These are phyloP conservation scores for Jamesozyma piceae DNA, from an alignment of 805 yeast genomes.

Conservation along the genomic window DNA sequence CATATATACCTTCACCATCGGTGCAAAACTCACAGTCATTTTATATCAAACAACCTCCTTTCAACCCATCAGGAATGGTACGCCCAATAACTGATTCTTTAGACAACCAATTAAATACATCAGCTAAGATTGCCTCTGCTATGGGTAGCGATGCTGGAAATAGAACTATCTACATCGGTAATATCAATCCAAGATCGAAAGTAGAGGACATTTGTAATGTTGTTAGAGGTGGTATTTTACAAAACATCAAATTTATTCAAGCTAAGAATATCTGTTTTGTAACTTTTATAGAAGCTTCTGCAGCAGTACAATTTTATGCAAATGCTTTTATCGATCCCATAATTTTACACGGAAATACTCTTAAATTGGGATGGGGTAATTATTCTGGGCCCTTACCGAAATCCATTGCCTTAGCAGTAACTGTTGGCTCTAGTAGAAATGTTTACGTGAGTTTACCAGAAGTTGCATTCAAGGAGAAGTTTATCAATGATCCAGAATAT, in stretches of 20 bases:
- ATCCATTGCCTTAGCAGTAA: slow-evolving; percentile 50
- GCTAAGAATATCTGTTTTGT: slow-evolving; percentile 56
- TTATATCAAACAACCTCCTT: slow-evolving; percentile 14
- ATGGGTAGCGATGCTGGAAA: slow-evolving; percentile 38
- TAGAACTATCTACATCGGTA: slow-evolving; percentile 62
- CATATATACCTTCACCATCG: slow-evolving; percentile 1
- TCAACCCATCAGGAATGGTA: slow-evolving; percentile 7
- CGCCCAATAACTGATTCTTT: slow-evolving; percentile 23
- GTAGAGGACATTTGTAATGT: slow-evolving; percentile 69
- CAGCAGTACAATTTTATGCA: slow-evolving; percentile 60
- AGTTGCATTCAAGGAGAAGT: slow-evolving; percentile 33
- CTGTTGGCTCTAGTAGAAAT: slow-evolving; percentile 69
- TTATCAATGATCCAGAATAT: slow-evolving; percentile 26
- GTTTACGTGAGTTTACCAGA: slow-evolving; percentile 57
- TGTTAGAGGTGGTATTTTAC: slow-evolving; percentile 70
- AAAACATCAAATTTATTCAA: slow-evolving; percentile 43
- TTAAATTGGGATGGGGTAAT: slow-evolving; percentile 65
- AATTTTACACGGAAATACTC: slow-evolving; percentile 49
- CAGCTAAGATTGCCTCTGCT: slow-evolving; percentile 24
- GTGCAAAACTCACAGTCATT: slow-evolving; percentile 4
- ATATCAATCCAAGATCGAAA: slow-evolving; percentile 52
- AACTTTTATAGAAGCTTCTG: slow-evolving; percentile 53
- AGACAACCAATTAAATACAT: slow-evolving; percentile 21
- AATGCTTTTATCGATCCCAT: slow-evolving; percentile 51
- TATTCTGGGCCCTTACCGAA: slow-evolving; percentile 55